Conservation (phyloP, 352 stramenopile species). For the Globisporangium viniferum region DNA sequence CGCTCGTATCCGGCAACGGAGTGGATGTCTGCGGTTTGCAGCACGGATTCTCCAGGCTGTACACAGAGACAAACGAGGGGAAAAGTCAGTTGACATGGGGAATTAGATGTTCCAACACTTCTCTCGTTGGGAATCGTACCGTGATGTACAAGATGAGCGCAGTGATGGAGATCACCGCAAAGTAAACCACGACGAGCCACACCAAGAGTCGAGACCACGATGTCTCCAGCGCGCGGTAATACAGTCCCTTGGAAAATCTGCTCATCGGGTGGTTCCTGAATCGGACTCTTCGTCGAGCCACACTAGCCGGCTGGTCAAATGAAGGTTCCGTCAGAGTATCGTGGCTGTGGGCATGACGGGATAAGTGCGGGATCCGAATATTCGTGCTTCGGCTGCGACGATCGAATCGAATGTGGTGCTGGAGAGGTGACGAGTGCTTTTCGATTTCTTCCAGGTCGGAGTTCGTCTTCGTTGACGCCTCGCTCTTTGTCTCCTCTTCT, state of each 20-base stretch:
- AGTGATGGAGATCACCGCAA: constrained; percentile 33
- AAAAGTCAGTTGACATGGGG: not conserved
- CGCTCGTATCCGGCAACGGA: constrained; percentile 24
- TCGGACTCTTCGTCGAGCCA: constrained; percentile 30
- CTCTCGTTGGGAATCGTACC: constrained; percentile 23
- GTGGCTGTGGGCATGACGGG: constrained; percentile 16
- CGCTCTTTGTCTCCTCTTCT: constrained; percentile 13
- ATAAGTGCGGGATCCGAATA: constrained; percentile 19
- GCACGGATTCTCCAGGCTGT: constrained; percentile 15
- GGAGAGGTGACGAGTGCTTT: not conserved
- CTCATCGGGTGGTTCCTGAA: constrained; percentile 45
- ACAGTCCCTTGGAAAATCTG: constrained; percentile 43
- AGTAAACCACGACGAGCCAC: constrained; percentile 36
- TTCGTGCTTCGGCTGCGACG: constrained; percentile 18
- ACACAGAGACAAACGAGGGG: not conserved
- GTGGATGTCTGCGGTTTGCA: constrained; percentile 12
- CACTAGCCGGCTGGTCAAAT: constrained; percentile 33
- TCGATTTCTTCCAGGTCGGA: constrained; percentile 27
- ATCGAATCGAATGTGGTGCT: constrained; percentile 25
- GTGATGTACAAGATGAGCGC: constrained; percentile 40
- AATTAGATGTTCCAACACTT: not conserved
- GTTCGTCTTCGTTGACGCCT: constrained; percentile 24
- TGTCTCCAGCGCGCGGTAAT: constrained; percentile 45
- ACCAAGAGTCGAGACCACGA: constrained; percentile 42
- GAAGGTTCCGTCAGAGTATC: constrained; percentile 3